A percentile compares a stretch with the other conserved stretches of the same genome.
These are phyloP conservation scores for Vitis hybrid DNA, from an alignment of 177 flowering plant genomes.

Conservation along the genomic window DNA sequence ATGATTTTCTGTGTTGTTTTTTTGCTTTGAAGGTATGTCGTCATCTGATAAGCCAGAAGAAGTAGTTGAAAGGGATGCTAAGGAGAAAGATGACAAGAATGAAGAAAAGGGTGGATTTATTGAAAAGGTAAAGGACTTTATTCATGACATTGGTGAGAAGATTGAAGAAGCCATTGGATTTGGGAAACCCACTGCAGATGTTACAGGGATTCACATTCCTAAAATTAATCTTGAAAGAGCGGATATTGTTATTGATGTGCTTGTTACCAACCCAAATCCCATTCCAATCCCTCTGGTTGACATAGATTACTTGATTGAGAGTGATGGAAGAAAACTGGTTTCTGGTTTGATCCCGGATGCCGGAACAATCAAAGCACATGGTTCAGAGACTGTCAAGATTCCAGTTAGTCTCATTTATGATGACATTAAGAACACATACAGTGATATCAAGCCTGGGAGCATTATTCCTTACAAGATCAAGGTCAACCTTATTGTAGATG, in stretches of 20 bases:
- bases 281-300: conserved; percentile 89
- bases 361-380: conserved; percentile 85
- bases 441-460: conserved; percentile 82
- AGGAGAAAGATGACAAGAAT: conserved; percentile 52
- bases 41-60: conserved; percentile 71
- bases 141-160: conserved; percentile 88
- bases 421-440: conserved; percentile 76
- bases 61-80: conserved; percentile 47
- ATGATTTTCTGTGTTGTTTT: neutral
- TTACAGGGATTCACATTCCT: conserved; percentile 74
- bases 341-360: conserved; percentile 96
- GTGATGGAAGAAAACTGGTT: conserved; percentile 88
- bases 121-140: conserved; percentile 84
- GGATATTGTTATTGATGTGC: conserved; percentile 79
- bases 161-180: conserved; percentile 85
- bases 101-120: conserved; percentile 76
- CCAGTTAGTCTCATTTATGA: conserved; percentile 73
- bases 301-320: conserved; percentile 81
- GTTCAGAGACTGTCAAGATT: conserved; percentile 87
- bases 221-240: conserved; percentile 64
- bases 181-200: conserved; percentile 95
- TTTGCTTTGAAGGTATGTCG: conserved; percentile 49
- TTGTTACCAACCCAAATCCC: conserved; percentile 87
- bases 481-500: conserved; percentile 86
- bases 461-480: conserved; percentile 80